Evolutionary conservation across 495 filamentous ascomycete genomes (phyloP), one percentile per base, ranked within the genome.

Genomic region (Xylaria longipes): DNA sequence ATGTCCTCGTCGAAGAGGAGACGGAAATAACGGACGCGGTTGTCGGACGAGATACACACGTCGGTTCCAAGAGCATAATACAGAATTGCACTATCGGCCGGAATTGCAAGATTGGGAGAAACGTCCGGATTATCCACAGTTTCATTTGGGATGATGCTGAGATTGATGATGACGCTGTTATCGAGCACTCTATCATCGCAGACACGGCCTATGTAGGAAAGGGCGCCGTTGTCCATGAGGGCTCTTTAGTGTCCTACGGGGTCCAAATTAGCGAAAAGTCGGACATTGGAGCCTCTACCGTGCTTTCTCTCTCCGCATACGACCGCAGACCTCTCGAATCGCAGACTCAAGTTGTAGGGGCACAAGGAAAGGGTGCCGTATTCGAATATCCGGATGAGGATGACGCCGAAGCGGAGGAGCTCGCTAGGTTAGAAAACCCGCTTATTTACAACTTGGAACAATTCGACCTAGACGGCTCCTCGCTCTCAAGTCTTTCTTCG

Each of bases 131-230:
- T 71, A 86, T 92, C 27, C 86, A 92, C 75, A 92, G 94, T 14
- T 95, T 96, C 76, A 90, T 99, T 73, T 99, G 97, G 96, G 94
- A 98, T 72, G 86, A 91, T 74, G 90, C 89, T 4, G 85, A 87
- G 4, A 89, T 99, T 74, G 90, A 87, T 0, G 93, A 98, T 77
- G 89, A 88, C 7, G 84, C 90, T 12, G 86, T 85, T n/a, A 81
- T 98, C 20, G 82, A 86, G 15, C 88, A 88, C 68, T 91, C 94
- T 9, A 90, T 99, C 39, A 82, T 98, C 67, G 96, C 93, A 6
- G 87, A 88, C 75, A 86, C 85, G 20, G 92, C 84, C 14, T 84
- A 86, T 0, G 79, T 99, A 25, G 94, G 95, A 6, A 91, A 89
- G 73, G 84, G 87, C 52, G 93, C 90, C 75, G 86, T 77, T 1